Evolutionary conservation across 306 rosid genomes (phyloP).

Genomic region (Quercus aquifolioides): DNA sequence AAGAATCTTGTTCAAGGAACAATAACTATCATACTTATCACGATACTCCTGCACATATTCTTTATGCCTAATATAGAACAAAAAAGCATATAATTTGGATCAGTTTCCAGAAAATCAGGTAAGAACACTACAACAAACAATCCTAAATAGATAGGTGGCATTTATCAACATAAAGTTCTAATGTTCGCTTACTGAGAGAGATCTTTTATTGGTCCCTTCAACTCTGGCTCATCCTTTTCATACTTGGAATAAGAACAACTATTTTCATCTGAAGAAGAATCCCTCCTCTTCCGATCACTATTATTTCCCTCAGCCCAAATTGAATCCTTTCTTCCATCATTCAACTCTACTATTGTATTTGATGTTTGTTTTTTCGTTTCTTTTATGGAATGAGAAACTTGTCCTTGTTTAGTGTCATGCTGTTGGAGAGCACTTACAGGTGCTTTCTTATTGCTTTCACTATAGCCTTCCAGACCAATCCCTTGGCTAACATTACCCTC

Average conservation of each 20-base stretch:
- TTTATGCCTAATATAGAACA: conserved; percentile 55
- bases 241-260: conserved; percentile 94
- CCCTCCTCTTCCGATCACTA: conserved; percentile 81
- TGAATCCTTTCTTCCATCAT: conserved; percentile 55
- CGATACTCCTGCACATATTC: conserved; percentile 86
- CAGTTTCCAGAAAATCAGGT: conserved; percentile 30
- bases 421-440: conserved; percentile 41
- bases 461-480: conserved; percentile 51
- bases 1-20: conserved; percentile 80
- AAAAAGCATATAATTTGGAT: conserved; percentile 4
- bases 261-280: conserved; percentile 95
- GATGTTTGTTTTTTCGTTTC: conserved; percentile 60
- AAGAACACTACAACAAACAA: conserved; percentile 8
- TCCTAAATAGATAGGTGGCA: conserved; percentile 4
- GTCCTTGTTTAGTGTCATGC: conserved; percentile 50
- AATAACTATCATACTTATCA: conserved; percentile 80
- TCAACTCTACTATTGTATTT: conserved; percentile 48
- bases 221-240: conserved; percentile 86
- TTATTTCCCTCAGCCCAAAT: conserved; percentile 60
- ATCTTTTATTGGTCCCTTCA: conserved; percentile 75
- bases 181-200: conserved; percentile 69
- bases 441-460: conserved; percentile 69
- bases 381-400: conserved; percentile 36
- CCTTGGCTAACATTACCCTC: conserved; percentile 50
- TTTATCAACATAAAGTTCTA: conserved; percentile 7